Evolutionary conservation across 257 asterid species (phyloP).

Genomic region (Lithospermum erythrorhizon): DNA sequence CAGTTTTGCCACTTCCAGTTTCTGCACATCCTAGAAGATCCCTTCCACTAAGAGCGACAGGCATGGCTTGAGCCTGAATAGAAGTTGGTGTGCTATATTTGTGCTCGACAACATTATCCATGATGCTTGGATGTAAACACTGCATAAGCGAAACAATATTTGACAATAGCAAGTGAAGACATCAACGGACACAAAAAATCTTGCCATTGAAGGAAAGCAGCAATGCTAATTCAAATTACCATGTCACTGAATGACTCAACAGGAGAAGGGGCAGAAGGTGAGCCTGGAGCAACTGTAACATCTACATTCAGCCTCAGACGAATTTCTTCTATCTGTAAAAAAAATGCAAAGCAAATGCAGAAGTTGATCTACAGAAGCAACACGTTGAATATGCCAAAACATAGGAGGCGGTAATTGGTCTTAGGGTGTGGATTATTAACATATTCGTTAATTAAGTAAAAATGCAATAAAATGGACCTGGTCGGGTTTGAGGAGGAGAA

Average conservation of each 20-base stretch:
- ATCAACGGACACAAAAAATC: neutral
- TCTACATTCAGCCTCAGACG: conserved; percentile 73
- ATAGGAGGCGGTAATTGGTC: too few species aligned
- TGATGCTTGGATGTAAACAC: conserved; percentile 62
- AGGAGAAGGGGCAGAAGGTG: conserved; percentile 61
- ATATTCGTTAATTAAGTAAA: too few species aligned
- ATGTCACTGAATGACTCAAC: conserved; percentile 71
- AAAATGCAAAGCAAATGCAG: conserved; percentile 7
- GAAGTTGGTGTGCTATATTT: conserved; percentile 77
- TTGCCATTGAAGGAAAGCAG: neutral
- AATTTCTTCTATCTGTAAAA: conserved; percentile 62
- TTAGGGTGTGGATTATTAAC: too few species aligned
- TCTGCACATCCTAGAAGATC: conserved; percentile 93
- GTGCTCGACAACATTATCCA: conserved; percentile 70
- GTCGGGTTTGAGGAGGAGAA: conserved; percentile 48
- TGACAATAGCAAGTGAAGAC: conserved; percentile 1
- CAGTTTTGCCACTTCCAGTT: conserved; percentile 89
- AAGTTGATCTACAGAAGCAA: too few species aligned
- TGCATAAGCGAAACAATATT: conserved; percentile 19
- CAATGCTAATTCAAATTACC: conserved; percentile 28
- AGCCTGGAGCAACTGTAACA: conserved; percentile 55
- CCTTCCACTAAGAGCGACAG: conserved; percentile 78
- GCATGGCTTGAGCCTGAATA: conserved; percentile 91
- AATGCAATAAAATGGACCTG: too few species aligned
- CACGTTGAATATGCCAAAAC: too few species aligned